Evolutionary conservation across 441 rosid genomes (phyloP), one percentile per base, ranked within the genome.

Genomic region (Manihot esculenta): DNA sequence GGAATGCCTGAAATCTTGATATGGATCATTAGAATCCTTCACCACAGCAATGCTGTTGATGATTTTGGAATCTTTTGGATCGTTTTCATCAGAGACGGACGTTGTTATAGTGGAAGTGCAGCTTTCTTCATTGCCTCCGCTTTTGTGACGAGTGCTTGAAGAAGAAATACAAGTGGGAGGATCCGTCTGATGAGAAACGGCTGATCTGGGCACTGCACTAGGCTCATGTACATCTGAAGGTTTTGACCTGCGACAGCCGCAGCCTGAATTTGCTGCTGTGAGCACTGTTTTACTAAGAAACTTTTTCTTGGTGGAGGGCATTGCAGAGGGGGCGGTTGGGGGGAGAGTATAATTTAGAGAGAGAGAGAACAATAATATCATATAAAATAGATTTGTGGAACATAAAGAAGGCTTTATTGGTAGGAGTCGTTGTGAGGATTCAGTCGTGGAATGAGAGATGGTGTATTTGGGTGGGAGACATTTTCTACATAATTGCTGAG

Each of bases 21-120:
- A 89, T 0, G 92, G 94, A 59, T 92, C 85, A 21, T 57, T 30
- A 7, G 97, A 89, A 17, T 87, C 88, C 72, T 83, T 92, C 71
- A 78, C 89, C 59, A 88, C 80, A 1, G 90, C 87, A 17, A 87
- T 69, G 75, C 89, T 89, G 64, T 80, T 76, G 17, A 72, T 70
- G 70, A 87, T 83, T 73, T 76, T 88, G n/a, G 75, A 42, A 0
- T 65, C 8, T 27, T 42, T 66, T 1, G 61, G 42, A 38, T 38
- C 8, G 8, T 38, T 7, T 38, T 69, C 71, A 72, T 81, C 80
- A 18, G 76, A 17, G 57, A 74, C 77, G 5, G 74, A 60, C 11
- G 70, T 65, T 7, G 79, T 76, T 3, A 84, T 63, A 17, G 79
- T 38, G 77, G 84, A 71, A 15, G 76, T 67, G 57, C 14, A 24